These are phyloP conservation scores for Thymus mandschuricus DNA, from an alignment of 257 asterid species.

Conservation along the genomic window DNA sequence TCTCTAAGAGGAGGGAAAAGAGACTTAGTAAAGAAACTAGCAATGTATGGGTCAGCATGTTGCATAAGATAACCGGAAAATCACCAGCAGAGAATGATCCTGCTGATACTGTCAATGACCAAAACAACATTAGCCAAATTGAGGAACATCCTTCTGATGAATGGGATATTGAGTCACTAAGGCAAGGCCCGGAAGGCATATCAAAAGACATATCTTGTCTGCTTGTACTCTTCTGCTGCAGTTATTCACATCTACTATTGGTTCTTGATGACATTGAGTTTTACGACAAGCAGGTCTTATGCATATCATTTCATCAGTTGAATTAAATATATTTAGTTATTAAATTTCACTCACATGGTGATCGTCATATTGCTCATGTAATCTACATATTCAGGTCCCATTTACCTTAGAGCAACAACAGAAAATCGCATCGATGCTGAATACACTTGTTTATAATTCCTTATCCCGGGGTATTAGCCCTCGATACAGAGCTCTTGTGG, in stretches of 20 bases:
- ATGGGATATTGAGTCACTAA: conserved; percentile 78
- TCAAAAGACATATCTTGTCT: conserved; percentile 68
- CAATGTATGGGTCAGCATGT: conserved; percentile 73
- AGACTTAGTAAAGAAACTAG: conserved; percentile 60
- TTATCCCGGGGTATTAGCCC: conserved; percentile 51
- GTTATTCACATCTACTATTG: conserved; percentile 85
- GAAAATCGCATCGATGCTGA: conserved; percentile 72
- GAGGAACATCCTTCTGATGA: conserved; percentile 57
- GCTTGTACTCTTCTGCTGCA: conserved; percentile 86
- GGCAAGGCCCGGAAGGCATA: conserved; percentile 81
- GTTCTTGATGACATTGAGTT: conserved; percentile 94
- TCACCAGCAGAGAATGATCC: conserved; percentile 49
- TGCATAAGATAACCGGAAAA: conserved; percentile 74
- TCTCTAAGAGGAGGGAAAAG: conserved; percentile 58
- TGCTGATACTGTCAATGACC: conserved; percentile 35
- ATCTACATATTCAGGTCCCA: conserved; percentile 62
- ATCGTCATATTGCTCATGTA: conserved; percentile 23
- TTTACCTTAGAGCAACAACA: conserved; percentile 85
- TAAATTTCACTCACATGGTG: conserved; percentile 4
- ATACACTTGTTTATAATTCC: conserved; percentile 82
- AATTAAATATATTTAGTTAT: conserved; percentile 8
- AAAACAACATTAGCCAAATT: conserved; percentile 40
- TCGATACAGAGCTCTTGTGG: conserved; percentile 58
- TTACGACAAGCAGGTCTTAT: conserved; percentile 88
- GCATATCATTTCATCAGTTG: conserved; percentile 22